Percentiles rank a stretch among this genome's conserved stretches.
These are phyloP conservation scores for Deakozyma indianensis DNA, from an alignment of 805 yeast genomes.

Conservation along the genomic window DNA sequence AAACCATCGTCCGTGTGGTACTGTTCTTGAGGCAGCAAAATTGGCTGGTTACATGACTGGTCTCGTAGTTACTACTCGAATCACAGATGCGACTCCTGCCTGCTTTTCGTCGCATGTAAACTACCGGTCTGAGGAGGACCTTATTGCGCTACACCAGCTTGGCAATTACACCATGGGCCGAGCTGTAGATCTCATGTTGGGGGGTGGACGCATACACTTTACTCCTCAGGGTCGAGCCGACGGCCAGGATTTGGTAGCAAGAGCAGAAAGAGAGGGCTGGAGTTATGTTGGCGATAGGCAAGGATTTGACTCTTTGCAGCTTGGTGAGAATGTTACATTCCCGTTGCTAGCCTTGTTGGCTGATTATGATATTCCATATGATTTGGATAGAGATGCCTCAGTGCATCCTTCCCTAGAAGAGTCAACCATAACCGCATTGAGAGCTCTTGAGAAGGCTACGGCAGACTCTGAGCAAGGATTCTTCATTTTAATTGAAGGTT, in stretches of 20 bases:
- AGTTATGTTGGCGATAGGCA: slow-evolving; percentile 43
- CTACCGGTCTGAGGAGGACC: slow-evolving; percentile 62
- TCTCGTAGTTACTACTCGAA: slow-evolving; percentile 78
- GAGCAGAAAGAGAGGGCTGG: slow-evolving; percentile 52
- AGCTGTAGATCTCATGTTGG: slow-evolving; percentile 80
- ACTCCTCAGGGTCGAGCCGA: slow-evolving; percentile 59
- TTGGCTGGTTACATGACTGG: slow-evolving; percentile 73
- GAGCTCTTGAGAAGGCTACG: slow-evolving; percentile 51
- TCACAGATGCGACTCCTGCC: slow-evolving; percentile 94
- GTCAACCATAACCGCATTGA: slow-evolving; percentile 60
- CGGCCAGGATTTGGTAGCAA: slow-evolving; percentile 48
- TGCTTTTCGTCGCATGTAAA: slow-evolving; percentile 73
- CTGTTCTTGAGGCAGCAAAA: slow-evolving; percentile 77
- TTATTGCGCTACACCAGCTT: slow-evolving; percentile 76
- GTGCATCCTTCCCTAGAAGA: slow-evolving; percentile 69
- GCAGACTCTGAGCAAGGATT: slow-evolving; percentile 68
- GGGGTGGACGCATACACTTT: slow-evolving; percentile 73
- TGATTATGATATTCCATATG: slow-evolving; percentile 69
- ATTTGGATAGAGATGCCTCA: slow-evolving; percentile 51
- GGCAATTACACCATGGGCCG: slow-evolving; percentile 72
- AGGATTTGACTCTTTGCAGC: slow-evolving; percentile 40
- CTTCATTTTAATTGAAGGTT: slow-evolving; percentile 78
- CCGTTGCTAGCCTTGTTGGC: slow-evolving; percentile 73
- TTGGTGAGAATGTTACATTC: slow-evolving; percentile 49
- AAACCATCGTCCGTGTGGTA: slow-evolving; percentile 62